Evolutionary conservation across 2,329 filamentous ascomycete genomes (phyloP).

Genomic region (Fusarium tanahbumbuense): DNA sequence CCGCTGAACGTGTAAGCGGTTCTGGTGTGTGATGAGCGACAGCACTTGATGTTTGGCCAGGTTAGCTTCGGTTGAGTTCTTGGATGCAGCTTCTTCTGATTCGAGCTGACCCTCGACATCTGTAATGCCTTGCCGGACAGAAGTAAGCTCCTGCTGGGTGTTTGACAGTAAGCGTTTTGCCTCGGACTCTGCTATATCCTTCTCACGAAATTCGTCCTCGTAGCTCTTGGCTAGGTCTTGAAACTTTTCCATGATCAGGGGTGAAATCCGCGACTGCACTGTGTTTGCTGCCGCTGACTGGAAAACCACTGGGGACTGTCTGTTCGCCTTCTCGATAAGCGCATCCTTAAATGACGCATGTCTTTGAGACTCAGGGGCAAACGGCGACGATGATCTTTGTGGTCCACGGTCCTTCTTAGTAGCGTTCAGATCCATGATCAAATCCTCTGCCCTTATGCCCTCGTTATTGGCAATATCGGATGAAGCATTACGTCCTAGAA

Average conservation of each 20-base stretch:
- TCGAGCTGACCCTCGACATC: slow-evolving; percentile 68
- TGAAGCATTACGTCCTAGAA: slow-evolving; percentile 82
- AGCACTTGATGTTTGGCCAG: slow-evolving; percentile 61
- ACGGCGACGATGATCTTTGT: slow-evolving; percentile 80
- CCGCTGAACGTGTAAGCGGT: slow-evolving; percentile 64
- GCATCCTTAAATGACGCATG: slow-evolving; percentile 66
- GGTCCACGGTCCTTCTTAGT: slow-evolving; percentile 74
- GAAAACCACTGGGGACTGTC: slow-evolving; percentile 58
- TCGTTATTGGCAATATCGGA: slow-evolving; percentile 85
- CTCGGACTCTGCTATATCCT: slow-evolving; percentile 75
- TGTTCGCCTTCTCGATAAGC: slow-evolving; percentile 56
- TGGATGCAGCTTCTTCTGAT: slow-evolving; percentile 63
- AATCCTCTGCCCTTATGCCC: slow-evolving; percentile 84
- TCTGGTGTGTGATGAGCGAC: slow-evolving; percentile 64
- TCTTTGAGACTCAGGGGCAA: slow-evolving; percentile 70
- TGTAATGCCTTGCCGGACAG: slow-evolving; percentile 68
- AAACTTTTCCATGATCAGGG: slow-evolving; percentile 77
- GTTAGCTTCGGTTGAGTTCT: slow-evolving; percentile 64
- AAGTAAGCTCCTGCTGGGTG: slow-evolving; percentile 74
- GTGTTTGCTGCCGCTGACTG: slow-evolving; percentile 75
- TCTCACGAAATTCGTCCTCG: slow-evolving; percentile 80
- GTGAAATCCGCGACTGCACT: slow-evolving; percentile 75
- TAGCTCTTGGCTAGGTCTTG: slow-evolving; percentile 76
- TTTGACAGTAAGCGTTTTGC: slow-evolving; percentile 73
- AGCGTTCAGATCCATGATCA: slow-evolving; percentile 81